Base-by-base conservation (phyloP, 129 eudicot species). In the Tagetes patula region DNA sequence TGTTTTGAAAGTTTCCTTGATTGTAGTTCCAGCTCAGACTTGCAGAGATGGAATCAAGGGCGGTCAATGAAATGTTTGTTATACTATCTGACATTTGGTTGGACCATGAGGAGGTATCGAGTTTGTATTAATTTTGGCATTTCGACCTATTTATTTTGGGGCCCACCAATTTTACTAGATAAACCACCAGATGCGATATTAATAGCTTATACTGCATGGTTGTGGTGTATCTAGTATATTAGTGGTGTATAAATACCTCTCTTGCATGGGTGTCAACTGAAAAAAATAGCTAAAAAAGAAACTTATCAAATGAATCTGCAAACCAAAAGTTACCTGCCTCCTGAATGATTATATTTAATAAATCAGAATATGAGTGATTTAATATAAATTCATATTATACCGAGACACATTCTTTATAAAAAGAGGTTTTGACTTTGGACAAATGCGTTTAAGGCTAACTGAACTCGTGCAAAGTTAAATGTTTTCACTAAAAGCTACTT, bases 41-140 rank as follows among this genome's bases (percentile, higher is more conserved):
- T 79, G 84, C 85, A 54, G 96, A 86, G 70, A 61, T 86, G 85
- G 97, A 95, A 70, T 72, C 77, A 65, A 83, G 70, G 83, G 99
- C 99, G 56, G 89, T 88, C 10, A 90, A 88, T 71, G 99, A 95
- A 81, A 95, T 90, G 97, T 95, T 95, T 78, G 97, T 90, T 55
- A 71, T 90, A 76, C 86, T 95, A 34, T 95, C 97, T 38, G 99
- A 95, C 61, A 50, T 95, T 78, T 95, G 96, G 94, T 76, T 95
- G 49, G 97, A 95, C 73, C 72, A 82, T 79, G 97, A 86, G 71
- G 89, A 86, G 87, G 97, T 90, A 90, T 77, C 10, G 36, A 45
- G 52, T 61, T 62, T 36, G 68, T 56, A 54, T 43, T 14, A 64
- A 32, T 48, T 75, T 53, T 38, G 42, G 62, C 27, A 36, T 32